Percentiles rank a stretch among this genome's conserved stretches.
These are phyloP conservation scores for Bruguiera parviflora DNA, from an alignment of 345 rosid species.

Conservation along the genomic window DNA sequence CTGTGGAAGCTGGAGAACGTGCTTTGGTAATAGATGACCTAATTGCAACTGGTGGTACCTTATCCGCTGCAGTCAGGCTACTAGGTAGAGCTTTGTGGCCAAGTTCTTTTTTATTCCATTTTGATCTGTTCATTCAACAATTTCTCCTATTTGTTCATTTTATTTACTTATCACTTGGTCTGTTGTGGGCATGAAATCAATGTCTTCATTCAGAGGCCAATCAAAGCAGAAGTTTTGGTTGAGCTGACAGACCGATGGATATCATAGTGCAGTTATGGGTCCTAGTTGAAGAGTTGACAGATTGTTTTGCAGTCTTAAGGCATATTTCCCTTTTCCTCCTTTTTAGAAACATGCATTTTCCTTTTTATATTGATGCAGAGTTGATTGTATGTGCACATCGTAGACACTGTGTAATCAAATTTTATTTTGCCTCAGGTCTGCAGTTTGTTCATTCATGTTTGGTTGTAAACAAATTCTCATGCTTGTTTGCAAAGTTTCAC, in stretches of 20 bases:
- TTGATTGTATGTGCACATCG: background rate
- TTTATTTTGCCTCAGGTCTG: too few relatives aligned
- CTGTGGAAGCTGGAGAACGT: conserved; percentile 82
- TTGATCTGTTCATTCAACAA: background rate
- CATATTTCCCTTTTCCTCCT: background rate
- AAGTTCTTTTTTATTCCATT: background rate
- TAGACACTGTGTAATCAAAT: too few relatives aligned
- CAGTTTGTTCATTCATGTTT: too few relatives aligned
- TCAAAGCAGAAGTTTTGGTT: background rate
- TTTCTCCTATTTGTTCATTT: background rate
- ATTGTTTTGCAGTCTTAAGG: too few relatives aligned
- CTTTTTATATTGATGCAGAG: background rate
- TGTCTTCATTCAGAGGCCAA: too few relatives aligned
- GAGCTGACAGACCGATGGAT: background rate
- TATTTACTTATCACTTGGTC: background rate
- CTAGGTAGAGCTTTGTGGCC: conserved; percentile 51
- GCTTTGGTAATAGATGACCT: conserved; percentile 89
- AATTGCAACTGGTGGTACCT: conserved; percentile 95
- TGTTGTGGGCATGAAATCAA: too few relatives aligned
- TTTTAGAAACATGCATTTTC: background rate
- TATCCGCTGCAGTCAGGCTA: conserved; percentile 85
- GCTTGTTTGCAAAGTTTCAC: too few relatives aligned
- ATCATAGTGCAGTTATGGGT: background rate
- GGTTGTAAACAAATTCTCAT: too few relatives aligned
- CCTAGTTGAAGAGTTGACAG: background rate